Conservation (phyloP, 148 eudicot species). For the Rhododendron williamsianum region DNA sequence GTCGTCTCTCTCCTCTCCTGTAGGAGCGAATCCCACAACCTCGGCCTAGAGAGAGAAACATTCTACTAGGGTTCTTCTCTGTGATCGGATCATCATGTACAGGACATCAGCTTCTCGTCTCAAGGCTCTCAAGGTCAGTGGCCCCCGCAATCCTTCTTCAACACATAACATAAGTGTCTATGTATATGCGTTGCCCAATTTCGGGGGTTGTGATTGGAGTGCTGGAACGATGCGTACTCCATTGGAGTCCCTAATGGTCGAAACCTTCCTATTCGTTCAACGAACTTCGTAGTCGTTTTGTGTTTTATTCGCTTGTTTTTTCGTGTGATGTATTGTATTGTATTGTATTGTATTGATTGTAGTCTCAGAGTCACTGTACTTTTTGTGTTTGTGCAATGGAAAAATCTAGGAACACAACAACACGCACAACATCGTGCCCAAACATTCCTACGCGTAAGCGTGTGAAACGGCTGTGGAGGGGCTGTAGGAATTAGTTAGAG, state of each 20-base stretch:
- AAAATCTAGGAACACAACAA: no score
- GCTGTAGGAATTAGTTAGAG: no score
- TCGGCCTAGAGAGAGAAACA: background rate
- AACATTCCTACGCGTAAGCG: no score
- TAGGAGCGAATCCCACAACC: background rate
- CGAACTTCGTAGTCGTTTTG: background rate
- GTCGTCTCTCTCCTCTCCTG: background rate
- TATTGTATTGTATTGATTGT: background rate
- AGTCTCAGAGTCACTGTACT: background rate
- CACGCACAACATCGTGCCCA: no score
- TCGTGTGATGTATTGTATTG: background rate
- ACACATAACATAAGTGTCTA: background rate
- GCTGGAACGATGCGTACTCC: background rate
- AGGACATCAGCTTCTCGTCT: conserved; percentile 35
- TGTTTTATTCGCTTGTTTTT: background rate
- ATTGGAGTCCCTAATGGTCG: background rate
- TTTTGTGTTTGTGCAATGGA: background rate
- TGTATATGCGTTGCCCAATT: background rate
- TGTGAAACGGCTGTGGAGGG: no score
- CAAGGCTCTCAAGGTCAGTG: conserved; percentile 28
- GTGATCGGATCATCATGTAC: conserved; percentile 25
- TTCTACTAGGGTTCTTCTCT: background rate
- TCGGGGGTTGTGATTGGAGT: background rate
- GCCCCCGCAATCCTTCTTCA: background rate
- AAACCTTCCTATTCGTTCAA: background rate